phyloP scores from a whole-genome alignment of 306 rosid genomes.

The Rosa lucieae region DNA sequence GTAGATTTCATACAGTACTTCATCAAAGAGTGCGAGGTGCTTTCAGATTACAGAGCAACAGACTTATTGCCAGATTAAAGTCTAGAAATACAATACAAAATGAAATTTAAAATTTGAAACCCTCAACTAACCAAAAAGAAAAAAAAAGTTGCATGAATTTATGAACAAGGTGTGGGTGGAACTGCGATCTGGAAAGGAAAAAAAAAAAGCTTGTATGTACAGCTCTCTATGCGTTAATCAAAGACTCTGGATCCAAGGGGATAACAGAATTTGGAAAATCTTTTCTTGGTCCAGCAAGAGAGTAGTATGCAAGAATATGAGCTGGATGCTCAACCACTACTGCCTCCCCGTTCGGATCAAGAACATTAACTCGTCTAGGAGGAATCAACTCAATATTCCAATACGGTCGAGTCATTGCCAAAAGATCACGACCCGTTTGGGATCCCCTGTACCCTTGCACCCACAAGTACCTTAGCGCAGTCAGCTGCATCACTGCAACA shows the following conservation, averaged over 20 bases:
- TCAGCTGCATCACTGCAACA: conserved; percentile 55
- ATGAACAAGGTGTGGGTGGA: conserved; percentile 44
- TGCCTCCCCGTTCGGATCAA: conserved; percentile 24
- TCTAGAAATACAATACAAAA: conserved; percentile 44
- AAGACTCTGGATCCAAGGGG: conserved; percentile 53
- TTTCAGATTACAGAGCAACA: conserved; percentile 48
- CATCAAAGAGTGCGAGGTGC: conserved; percentile 33
- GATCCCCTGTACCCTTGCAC: conserved; percentile 89
- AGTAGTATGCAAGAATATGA: conserved; percentile 94
- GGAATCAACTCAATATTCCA: conserved; percentile 95
- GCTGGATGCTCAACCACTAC: conserved; percentile 62
- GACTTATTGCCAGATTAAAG: conserved; percentile 63
- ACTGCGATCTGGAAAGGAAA: background rate
- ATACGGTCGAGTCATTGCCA: conserved; percentile 78
- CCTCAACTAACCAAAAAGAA: conserved; percentile 31
- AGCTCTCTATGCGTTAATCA: conserved; percentile 39
- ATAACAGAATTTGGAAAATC: conserved; percentile 75
- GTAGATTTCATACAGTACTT: conserved; percentile 28
- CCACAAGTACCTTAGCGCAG: conserved; percentile 85
- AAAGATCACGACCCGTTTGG: conserved; percentile 57
- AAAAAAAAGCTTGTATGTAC: conserved; percentile 41
- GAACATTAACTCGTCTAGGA: conserved; percentile 39
- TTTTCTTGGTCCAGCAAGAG: conserved; percentile 89
- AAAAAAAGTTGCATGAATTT: conserved; percentile 24
- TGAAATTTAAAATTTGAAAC: conserved; percentile 28